Evolutionary conservation across 2,329 filamentous ascomycete genomes (phyloP).

Genomic region (Grosmannia penicillata): DNA sequence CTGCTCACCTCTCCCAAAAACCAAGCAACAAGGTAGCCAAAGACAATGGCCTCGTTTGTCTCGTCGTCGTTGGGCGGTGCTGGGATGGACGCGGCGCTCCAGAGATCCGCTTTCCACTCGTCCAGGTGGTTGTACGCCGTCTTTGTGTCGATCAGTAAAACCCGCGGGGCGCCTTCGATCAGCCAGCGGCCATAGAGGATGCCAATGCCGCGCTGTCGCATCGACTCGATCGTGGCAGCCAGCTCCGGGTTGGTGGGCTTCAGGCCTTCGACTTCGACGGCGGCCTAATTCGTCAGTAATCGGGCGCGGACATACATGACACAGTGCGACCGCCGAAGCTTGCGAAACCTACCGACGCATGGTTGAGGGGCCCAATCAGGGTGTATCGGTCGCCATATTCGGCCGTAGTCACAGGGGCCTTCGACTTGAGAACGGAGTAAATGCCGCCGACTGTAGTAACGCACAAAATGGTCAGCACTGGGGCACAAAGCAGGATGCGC

Average conservation of each 20-base stretch:
- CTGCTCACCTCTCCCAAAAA: slow-evolving; percentile 79
- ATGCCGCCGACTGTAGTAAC: slow-evolving; percentile 75
- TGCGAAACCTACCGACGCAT: slow-evolving; percentile 60
- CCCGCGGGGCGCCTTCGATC: slow-evolving; percentile 88
- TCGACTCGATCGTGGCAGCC: slow-evolving; percentile 70
- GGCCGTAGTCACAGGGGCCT: slow-evolving; percentile 90
- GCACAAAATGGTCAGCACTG: not conserved
- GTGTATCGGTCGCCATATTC: slow-evolving; percentile 98
- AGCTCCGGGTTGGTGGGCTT: slow-evolving; percentile 71
- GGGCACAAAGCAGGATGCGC: not conserved
- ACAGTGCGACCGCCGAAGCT: too few species aligned
- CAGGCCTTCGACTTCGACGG: slow-evolving; percentile 93
- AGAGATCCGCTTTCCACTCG: slow-evolving; percentile 95
- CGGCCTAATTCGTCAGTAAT: slow-evolving; percentile 60
- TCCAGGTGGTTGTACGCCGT: slow-evolving; percentile 82
- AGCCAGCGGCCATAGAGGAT: slow-evolving; percentile 93
- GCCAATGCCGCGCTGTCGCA: slow-evolving; percentile 81
- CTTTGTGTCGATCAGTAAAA: slow-evolving; percentile 87
- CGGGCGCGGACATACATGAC: too few species aligned
- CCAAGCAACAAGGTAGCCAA: slow-evolving; percentile 95
- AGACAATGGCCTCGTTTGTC: slow-evolving; percentile 94
- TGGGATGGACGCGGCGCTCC: slow-evolving; percentile 88
- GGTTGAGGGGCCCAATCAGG: slow-evolving; percentile 86
- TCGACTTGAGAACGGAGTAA: slow-evolving; percentile 98
- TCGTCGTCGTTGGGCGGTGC: slow-evolving; percentile 82